These are phyloP conservation scores for Galerina sulciceps DNA, from an alignment of 768 basidiomycete species.

Conservation along the genomic window DNA sequence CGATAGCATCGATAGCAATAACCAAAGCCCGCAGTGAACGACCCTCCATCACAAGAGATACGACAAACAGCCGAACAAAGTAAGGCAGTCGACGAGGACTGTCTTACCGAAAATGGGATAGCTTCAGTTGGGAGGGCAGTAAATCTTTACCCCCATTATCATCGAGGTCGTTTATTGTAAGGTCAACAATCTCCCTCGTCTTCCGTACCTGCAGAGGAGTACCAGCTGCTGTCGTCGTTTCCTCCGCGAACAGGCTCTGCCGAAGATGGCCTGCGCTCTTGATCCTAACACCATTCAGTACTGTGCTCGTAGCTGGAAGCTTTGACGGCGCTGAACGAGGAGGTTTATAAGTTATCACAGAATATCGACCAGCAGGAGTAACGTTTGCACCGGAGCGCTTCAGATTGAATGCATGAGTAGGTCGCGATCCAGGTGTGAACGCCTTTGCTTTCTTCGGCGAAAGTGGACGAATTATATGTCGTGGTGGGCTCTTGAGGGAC, in stretches of 20 bases:
- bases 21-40: constrained; percentile 2
- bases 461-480: neutral
- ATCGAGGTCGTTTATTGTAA: constrained; percentile 12
- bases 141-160: constrained; percentile 7
- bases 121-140: constrained; percentile 9
- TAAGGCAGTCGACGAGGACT: neutral
- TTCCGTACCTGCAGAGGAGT: neutral
- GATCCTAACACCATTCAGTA: neutral
- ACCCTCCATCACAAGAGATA: neutral
- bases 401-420: constrained; percentile 25
- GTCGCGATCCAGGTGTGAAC: constrained; percentile 28
- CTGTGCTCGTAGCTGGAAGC: neutral
- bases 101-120: constrained; percentile 26
- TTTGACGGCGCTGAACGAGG: constrained; percentile 23
- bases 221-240: neutral
- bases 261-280: neutral
- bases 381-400: constrained; percentile 49
- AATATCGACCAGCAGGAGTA: constrained; percentile 44
- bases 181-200: constrained; percentile 14
- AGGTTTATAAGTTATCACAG: constrained; percentile 15
- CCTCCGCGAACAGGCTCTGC: neutral
- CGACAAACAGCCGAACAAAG: neutral
- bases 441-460: constrained; percentile 35
- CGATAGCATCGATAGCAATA: constrained; percentile 14
- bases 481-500: neutral